Conservation (phyloP, 1,284 basidiomycete genomes). For the Athelia psychrophila region DNA sequence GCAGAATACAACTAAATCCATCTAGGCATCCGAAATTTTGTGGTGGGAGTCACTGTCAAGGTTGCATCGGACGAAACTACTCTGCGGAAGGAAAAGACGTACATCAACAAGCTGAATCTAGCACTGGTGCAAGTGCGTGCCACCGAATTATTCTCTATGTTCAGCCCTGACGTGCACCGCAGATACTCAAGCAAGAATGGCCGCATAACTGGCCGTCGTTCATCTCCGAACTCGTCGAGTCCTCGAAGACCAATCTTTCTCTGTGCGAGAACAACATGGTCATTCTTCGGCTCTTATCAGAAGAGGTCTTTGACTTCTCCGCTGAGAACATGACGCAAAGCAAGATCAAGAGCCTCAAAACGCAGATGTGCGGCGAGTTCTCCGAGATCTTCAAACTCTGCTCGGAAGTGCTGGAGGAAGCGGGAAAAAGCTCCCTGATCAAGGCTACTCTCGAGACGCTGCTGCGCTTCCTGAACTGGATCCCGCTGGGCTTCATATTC, state of each 20-base stretch:
- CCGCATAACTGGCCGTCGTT: conserved; percentile 99
- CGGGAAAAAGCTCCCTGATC: conserved; percentile 95
- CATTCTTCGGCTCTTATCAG: conserved; percentile 95
- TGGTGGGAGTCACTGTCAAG: conserved; percentile 92
- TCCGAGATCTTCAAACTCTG: conserved; percentile 95
- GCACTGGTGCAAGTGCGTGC: conserved; percentile 85
- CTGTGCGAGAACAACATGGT: conserved; percentile 99
- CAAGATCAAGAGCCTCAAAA: conserved; percentile 97
- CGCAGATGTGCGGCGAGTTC: conserved; percentile 97
- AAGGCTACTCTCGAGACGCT: conserved; percentile 96
- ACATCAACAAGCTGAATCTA: conserved; percentile 96
- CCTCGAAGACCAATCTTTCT: conserved; percentile 93
- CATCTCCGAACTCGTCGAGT: conserved; percentile 96
- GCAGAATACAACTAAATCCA: conserved; percentile 3
- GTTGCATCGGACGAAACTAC: conserved; percentile 86
- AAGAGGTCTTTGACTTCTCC: conserved; percentile 99
- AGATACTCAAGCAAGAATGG: conserved; percentile 99
- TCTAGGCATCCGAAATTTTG: conserved; percentile 93
- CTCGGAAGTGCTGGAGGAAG: conserved; percentile 95
- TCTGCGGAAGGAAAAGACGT: conserved; percentile 92
- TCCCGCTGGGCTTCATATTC: conserved; percentile 98
- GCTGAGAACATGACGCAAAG: conserved; percentile 99
- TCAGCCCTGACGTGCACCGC: conserved; percentile 8
- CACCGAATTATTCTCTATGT: not conserved
- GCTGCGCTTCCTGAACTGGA: conserved; percentile 98